Conservation (phyloP, 345 rosid species). For the Rubroshorea leprosula region DNA sequence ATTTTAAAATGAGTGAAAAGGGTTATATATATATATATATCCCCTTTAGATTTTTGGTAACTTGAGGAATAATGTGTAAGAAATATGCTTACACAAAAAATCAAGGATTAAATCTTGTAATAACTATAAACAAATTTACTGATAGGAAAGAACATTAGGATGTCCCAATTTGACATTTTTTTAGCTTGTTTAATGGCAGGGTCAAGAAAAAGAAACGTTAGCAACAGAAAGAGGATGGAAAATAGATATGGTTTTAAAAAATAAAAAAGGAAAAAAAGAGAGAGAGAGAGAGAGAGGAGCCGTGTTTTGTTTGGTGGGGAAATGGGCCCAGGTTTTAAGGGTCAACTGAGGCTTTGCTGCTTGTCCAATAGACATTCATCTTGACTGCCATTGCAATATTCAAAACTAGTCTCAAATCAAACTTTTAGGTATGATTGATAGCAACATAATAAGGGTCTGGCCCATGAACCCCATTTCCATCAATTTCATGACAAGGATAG, state of each 20-base stretch:
- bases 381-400: not conserved
- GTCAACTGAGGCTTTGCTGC: conserved; percentile 15
- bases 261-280: not conserved
- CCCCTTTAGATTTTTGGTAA: too few relatives aligned
- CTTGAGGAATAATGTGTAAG: too few relatives aligned
- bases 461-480: not conserved
- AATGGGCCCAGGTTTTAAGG: conserved; percentile 2
- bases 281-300: too few relatives aligned
- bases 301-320: not conserved
- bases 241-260: too few relatives aligned
- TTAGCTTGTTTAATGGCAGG: too few relatives aligned
- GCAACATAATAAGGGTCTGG: not conserved
- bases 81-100: too few relatives aligned
- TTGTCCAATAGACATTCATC: not conserved
- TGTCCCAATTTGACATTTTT: too few relatives aligned
- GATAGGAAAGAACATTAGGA: too few relatives aligned
- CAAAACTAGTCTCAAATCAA: not conserved
- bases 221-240: conserved; percentile 12
- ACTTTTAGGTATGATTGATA: not conserved
- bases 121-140: too few relatives aligned
- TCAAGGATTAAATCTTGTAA: too few relatives aligned
- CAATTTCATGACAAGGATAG: not conserved
- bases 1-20: too few relatives aligned
- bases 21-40: too few relatives aligned
- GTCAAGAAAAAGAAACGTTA: conserved; percentile 16